These are phyloP conservation scores for Exutisphaerella laricina DNA, from an alignment of 2,329 filamentous ascomycete genomes.

Conservation along the genomic window DNA sequence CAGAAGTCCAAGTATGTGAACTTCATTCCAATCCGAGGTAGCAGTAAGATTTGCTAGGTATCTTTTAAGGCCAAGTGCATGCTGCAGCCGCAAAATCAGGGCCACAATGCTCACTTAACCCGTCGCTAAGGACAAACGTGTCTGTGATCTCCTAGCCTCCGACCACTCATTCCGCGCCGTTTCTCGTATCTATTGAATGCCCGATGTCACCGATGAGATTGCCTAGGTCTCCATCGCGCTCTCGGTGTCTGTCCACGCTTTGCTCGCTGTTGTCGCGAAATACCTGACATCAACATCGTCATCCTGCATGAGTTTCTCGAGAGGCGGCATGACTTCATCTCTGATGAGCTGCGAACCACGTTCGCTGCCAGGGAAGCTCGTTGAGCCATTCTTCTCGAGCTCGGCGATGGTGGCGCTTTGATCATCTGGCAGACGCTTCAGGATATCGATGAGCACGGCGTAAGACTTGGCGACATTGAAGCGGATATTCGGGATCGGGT, in stretches of 20 bases:
- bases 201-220: slow-evolving; percentile 1
- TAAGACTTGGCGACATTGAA: slow-evolving; percentile 99
- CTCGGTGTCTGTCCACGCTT: slow-evolving; percentile 37
- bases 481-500: slow-evolving; percentile 97
- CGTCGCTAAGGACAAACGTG: not conserved
- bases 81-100: slow-evolving; percentile 1
- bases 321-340: slow-evolving; percentile 70
- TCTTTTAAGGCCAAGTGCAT: slow-evolving; percentile 7
- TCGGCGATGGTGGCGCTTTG: slow-evolving; percentile 68
- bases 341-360: slow-evolving; percentile 32
- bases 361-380: slow-evolving; percentile 43
- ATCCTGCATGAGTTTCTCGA: slow-evolving; percentile 94
- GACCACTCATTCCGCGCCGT: not conserved
- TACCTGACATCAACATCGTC: slow-evolving; percentile 97
- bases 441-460: slow-evolving; percentile 77
- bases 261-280: slow-evolving; percentile 87
- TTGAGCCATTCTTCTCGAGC: slow-evolving; percentile 69
- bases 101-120: slow-evolving; percentile 2
- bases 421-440: slow-evolving; percentile 82
- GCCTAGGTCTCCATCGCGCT: slow-evolving; percentile 34
- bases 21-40: not conserved
- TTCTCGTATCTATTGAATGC: slow-evolving; percentile 6
- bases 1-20: too few species aligned
- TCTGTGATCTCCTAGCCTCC: slow-evolving; percentile 1
- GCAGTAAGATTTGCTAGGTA: slow-evolving; percentile 10